These are phyloP conservation scores for Tricholoma hemisulphureum DNA, from an alignment of 768 basidiomycete genomes.

Conservation along the genomic window DNA sequence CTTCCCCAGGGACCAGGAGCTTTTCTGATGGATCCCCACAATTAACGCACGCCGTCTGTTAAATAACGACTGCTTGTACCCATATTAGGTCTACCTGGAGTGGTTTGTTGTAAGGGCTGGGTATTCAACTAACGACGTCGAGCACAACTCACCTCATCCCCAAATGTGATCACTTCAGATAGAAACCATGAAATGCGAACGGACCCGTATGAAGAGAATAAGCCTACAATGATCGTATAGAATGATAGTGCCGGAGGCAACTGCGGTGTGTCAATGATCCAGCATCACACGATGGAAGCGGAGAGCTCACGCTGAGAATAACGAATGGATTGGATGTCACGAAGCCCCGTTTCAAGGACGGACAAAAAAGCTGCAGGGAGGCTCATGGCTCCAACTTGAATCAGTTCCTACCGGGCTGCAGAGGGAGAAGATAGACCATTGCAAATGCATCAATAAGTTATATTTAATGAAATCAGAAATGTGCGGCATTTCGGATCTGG, in stretches of 20 bases:
- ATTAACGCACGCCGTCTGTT: not conserved
- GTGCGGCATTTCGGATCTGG: not conserved
- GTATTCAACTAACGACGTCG: slow-evolving; percentile 4
- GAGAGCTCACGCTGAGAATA: slow-evolving; percentile 42
- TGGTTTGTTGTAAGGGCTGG: not conserved
- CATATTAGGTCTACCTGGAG: slow-evolving; percentile 57
- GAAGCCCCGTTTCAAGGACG: slow-evolving; percentile 23
- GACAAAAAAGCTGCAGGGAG: not conserved
- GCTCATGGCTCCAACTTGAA: not conserved
- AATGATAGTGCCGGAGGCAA: slow-evolving; percentile 51
- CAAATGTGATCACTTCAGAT: slow-evolving; percentile 47
- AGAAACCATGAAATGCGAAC: not conserved
- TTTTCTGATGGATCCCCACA: slow-evolving; percentile 32
- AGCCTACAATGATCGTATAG: slow-evolving; percentile 53
- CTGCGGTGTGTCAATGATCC: slow-evolving; percentile 24
- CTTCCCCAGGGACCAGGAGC: slow-evolving; percentile 58
- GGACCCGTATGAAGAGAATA: not conserved
- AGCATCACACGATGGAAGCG: not conserved
- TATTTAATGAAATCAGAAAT: no score
- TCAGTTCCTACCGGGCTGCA: not conserved
- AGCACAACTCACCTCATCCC: slow-evolving; percentile 43
- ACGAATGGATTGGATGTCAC: slow-evolving; percentile 40
- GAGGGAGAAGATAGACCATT: not conserved
- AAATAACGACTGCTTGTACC: slow-evolving; percentile 32
- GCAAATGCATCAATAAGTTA: not conserved